Base-by-base conservation (phyloP, 495 filamentous ascomycete species). In the Lepraria neglecta region DNA sequence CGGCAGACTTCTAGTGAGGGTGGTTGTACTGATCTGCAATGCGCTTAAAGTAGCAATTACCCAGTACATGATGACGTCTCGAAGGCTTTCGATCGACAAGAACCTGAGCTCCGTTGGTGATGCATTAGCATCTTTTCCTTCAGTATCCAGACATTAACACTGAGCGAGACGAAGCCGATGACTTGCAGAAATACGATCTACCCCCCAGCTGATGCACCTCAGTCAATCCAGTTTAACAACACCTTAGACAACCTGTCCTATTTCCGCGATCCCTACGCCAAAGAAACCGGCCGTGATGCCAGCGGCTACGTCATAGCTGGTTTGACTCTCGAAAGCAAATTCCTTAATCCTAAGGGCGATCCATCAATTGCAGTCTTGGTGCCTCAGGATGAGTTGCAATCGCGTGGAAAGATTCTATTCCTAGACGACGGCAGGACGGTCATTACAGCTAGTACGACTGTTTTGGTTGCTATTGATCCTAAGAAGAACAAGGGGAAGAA, bases 191-290 rank as follows among this genome's bases (percentile, higher is more conserved):
- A n/a, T n/a, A n/a, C n/a, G n/a, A n/a, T n/a, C n/a, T n/a, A n/a
- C n/a, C n/a, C n/a, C n/a, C n/a, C n/a, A n/a, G n/a, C n/a, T n/a
- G n/a, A n/a, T n/a, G n/a, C n/a, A n/a, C n/a, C n/a, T n/a, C 77
- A 81, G 4, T 65, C 70, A 2, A 56, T 83, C 42, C 58, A 68
- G 3, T 58, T 84, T 3, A 73, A 77, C 28, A 72, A 70, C 24
- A 61, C 78, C 19, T 73, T 81, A 40, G 83, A 87, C 68, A 87
- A 86, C 59, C 82, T 82, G 0, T 77, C 68, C 56, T 86, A 80
- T 65, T 87, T 59, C 56, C 48, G 51, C 9, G 83, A 82, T 65
- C 76, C 78, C 14, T 78, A 76, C 15, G 59, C 67, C 0, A 48
- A 12, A 0, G 63, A 74, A 42, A 63, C 54, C 1, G 61, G 61